Conservation (phyloP, 495 filamentous ascomycete species). For the Penicillium herquei region DNA sequence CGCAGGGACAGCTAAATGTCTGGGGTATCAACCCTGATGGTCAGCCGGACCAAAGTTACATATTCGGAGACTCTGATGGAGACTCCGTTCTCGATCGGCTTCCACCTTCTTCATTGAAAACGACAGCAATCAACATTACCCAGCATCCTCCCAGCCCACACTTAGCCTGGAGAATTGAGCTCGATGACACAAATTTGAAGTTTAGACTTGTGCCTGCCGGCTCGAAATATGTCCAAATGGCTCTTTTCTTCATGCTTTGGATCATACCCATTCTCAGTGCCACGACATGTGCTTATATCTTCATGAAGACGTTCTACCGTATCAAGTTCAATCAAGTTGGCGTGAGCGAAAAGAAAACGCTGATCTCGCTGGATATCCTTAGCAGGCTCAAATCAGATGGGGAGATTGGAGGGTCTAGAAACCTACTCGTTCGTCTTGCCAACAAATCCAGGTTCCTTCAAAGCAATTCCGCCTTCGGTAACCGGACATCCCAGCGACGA, state of each 20-base stretch:
- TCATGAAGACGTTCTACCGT: conserved; percentile 65
- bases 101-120: conserved; percentile 57
- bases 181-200: conserved; percentile 55
- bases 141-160: conserved; percentile 52
- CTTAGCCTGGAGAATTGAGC: conserved; percentile 54
- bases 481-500: conserved; percentile 42
- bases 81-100: conserved; percentile 63
- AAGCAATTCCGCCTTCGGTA: conserved; percentile 45
- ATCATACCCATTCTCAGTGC: conserved; percentile 54
- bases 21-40: conserved; percentile 71
- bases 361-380: conserved; percentile 38
- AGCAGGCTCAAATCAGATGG: conserved; percentile 22
- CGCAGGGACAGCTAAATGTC: conserved; percentile 61
- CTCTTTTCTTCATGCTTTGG: conserved; percentile 56
- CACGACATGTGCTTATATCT: conserved; percentile 52
- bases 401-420: conserved; percentile 24
- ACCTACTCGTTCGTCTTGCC: conserved; percentile 31
- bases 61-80: conserved; percentile 61
- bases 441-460: conserved; percentile 47
- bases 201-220: conserved; percentile 56
- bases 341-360: conserved; percentile 48
- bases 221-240: conserved; percentile 55
- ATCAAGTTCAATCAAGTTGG: conserved; percentile 71
- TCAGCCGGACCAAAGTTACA: conserved; percentile 56
- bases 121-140: conserved; percentile 61